Evolutionary conservation across 768 basidiomycete species (phyloP).

Genomic region (Galerina marginata): DNA sequence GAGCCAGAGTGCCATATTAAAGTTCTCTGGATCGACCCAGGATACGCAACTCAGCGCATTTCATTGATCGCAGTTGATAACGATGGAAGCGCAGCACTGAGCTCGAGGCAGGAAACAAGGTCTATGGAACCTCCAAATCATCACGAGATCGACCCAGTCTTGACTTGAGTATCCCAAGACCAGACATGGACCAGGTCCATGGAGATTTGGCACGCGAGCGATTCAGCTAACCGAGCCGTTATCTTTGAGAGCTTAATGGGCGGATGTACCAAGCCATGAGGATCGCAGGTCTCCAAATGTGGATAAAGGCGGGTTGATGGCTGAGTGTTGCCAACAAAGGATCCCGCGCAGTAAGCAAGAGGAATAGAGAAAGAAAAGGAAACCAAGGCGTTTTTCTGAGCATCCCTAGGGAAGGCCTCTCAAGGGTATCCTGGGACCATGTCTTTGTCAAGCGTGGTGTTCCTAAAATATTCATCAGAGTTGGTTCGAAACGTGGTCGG

Average conservation of each 20-base stretch:
- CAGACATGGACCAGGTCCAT: not conserved
- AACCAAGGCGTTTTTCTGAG: not conserved
- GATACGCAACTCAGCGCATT: not conserved
- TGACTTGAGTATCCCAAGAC: not conserved
- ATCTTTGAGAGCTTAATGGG: not conserved
- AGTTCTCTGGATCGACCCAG: not conserved
- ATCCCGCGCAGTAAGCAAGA: not conserved
- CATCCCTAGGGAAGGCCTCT: conserved; percentile 3
- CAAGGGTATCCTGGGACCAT: not conserved
- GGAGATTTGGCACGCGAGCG: not conserved
- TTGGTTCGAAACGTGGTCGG: not conserved
- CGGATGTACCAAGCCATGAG: conserved; percentile 9
- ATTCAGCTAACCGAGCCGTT: not conserved
- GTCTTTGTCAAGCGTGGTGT: not conserved
- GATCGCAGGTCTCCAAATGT: conserved; percentile 9
- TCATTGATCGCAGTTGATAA: conserved; percentile 2
- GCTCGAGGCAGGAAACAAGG: not conserved
- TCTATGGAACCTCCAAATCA: not conserved
- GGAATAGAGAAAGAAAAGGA: not conserved
- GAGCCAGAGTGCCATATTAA: not conserved
- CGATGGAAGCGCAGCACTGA: not conserved
- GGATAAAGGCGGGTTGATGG: conserved; percentile 1
- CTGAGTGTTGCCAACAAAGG: not conserved
- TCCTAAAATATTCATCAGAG: not conserved
- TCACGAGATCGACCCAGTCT: not conserved